phyloP scores from a whole-genome alignment of 345 rosid species.

The Raphanus raphanistrum region DNA sequence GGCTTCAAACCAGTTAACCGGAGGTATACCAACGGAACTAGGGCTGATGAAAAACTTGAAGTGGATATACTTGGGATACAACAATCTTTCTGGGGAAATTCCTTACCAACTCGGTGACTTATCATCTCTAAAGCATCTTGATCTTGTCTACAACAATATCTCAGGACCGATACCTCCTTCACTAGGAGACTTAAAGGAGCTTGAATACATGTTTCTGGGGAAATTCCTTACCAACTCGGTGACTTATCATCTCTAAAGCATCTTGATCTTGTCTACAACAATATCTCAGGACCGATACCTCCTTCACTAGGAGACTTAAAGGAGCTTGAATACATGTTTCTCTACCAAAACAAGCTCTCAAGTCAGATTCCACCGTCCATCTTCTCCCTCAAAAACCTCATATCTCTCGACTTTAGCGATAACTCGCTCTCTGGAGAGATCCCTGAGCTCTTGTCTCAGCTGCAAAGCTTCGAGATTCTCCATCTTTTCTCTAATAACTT shows the following conservation, averaged over 20 bases:
- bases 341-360: slow-evolving; percentile 72
- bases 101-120: slow-evolving; percentile 62
- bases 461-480: slow-evolving; percentile 70
- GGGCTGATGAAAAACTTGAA: slow-evolving; percentile 56
- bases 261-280: slow-evolving; percentile 90
- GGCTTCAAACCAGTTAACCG: slow-evolving; percentile 76
- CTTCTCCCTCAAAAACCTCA: slow-evolving; percentile 51
- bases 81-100: slow-evolving; percentile 78
- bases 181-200: slow-evolving; percentile 57
- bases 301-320: slow-evolving; percentile 57
- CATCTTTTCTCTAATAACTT: slow-evolving; percentile 85
- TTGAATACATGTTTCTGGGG: slow-evolving; percentile 67
- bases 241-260: slow-evolving; percentile 54
- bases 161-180: slow-evolving; percentile 67
- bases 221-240: slow-evolving; percentile 68
- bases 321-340: slow-evolving; percentile 63
- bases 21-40: slow-evolving; percentile 54
- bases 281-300: slow-evolving; percentile 73
- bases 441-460: slow-evolving; percentile 50
- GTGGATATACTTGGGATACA: slow-evolving; percentile 89
- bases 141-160: slow-evolving; percentile 88
- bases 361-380: slow-evolving; percentile 62
- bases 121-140: slow-evolving; percentile 64
- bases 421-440: slow-evolving; percentile 75
- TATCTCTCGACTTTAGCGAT: slow-evolving; percentile 82